Evolutionary conservation across 2,329 filamentous ascomycete species (phyloP), one percentile per base, ranked within the genome.

Genomic region (Piedraia hortae): DNA sequence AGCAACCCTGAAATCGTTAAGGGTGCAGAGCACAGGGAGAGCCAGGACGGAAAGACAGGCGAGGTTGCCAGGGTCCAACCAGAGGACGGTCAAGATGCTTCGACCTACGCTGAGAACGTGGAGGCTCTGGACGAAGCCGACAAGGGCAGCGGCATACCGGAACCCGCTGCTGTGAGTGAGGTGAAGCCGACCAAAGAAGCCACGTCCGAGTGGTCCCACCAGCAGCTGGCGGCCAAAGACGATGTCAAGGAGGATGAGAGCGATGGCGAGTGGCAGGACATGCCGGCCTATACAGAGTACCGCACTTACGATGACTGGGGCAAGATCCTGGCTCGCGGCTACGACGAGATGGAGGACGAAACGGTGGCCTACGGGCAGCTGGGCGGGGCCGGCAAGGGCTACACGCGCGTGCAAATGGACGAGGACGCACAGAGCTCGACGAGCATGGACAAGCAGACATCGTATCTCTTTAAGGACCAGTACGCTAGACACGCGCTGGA

Each of bases 251-350:
- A 54, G 7, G 46, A 59, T 2, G 51, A 60, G 6, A 63, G 63
- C 4, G 71, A 71, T n/a, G 66, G 51, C 1, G 63, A 57, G 22
- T 97, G 85, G 85, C 77, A 91, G 48, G 61, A 64, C 3, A 97
- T 97, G 85, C 85, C 82, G 2, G 66, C 85, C 1, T 77, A 80
- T 38, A 85, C 80, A 5, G 70, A 71, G 16, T 88, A 85, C 42
- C 82, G 93, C 45, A 72, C 90, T 33, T 97, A 93, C 44, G 77
- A 97, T 41, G 85, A 97, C 37, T 69, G 89, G 42, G 73, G 89
- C 34, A 73, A 62, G 32, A 56, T 97, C 13, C 57, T 97, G 31
- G 85, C 85, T 7, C 68, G 62, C 30, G 82, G 88, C 34, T 69
- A 70, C 26, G 53, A 59, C 17, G 63, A 70, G 27, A 60, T 59